Base-by-base conservation (phyloP, 257 asterid genomes). In the Asclepias syriaca region DNA sequence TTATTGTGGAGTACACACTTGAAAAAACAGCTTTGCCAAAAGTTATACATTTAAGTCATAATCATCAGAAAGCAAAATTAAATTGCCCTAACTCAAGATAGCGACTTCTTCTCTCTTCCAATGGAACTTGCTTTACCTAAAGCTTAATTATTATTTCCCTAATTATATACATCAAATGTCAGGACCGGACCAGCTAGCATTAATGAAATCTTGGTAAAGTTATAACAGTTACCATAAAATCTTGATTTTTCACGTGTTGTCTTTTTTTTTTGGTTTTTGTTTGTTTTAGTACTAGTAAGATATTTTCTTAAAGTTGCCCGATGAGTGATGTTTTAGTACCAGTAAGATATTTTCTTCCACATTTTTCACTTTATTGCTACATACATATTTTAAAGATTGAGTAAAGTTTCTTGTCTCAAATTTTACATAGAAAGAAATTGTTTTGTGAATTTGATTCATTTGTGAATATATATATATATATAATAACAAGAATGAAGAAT, bases 81-180 rank as follows among this genome's bases (percentile, higher is more conserved):
- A 56, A 13, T 66, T 50, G 16, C 51, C n/a, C 53, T n/a, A 37
- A 21, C 29, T 64, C 53, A 37, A 34, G 66, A 70, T 16, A 70
- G 55, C 22, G 74, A 70, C 66, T 22, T 27, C 66, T 56, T n/a
- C 74, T n/a, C 74, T 39, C 74, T 40, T 55, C 66, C 66, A 55
- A 55, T 29, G 15, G 22, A 18, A 37, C 48, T 64, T 37, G 68
- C 50, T 64, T 64, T 64, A 6, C 15, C 68, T 37, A 64, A 64
- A 64, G 68, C 50, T 37, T 37, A 32, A 59, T 34, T 34, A 43
- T 0, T 34, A 43, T 5, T 43, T 43, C 48, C 48, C 48, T 43
- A 43, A 6, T 6, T 0, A 43, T 43, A 43, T 43, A 43, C 11
- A 10, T 48, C 53, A 48, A 48, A 48, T 12, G 53, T 14, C 14